Evolutionary conservation across 176 grass and related monocot genomes (phyloP).

Genomic region (Luzula sylvatica): DNA sequence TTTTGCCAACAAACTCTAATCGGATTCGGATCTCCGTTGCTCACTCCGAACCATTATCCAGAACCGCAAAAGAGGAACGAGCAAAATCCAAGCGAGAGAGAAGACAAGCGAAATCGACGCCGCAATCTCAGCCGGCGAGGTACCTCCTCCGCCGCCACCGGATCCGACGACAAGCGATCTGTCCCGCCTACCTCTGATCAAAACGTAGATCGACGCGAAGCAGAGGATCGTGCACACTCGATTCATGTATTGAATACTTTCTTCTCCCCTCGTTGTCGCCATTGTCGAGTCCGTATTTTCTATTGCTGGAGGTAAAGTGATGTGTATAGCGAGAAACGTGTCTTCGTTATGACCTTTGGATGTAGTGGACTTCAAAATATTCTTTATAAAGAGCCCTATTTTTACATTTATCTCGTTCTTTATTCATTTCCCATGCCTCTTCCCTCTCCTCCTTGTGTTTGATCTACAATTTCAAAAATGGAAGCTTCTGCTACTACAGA

Average conservation of each 20-base stretch:
- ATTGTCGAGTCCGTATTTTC: too few species aligned
- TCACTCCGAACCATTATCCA: not conserved
- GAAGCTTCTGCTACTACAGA: too few species aligned
- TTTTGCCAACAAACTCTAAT: not conserved
- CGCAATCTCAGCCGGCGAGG: constrained; percentile 14
- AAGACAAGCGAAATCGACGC: constrained; percentile 12
- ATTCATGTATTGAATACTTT: constrained; percentile 13
- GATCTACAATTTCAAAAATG: too few species aligned
- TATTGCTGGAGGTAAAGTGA: too few species aligned
- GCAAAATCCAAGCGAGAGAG: constrained; percentile 17
- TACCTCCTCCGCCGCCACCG: not conserved
- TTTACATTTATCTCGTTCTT: too few species aligned
- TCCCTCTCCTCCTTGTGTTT: too few species aligned
- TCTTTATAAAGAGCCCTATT: too few species aligned
- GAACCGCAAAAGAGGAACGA: not conserved
- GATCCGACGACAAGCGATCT: not conserved
- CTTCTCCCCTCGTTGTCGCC: not conserved
- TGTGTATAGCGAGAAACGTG: too few species aligned
- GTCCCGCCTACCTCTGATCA: constrained; percentile 3
- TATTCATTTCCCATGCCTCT: too few species aligned
- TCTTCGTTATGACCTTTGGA: too few species aligned
- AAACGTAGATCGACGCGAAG: constrained; percentile 24
- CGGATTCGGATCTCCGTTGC: not conserved
- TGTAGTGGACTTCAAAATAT: too few species aligned
- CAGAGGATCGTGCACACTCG: constrained; percentile 14